Percentiles rank a stretch among this genome's conserved stretches.
Conservation (phyloP, 805 yeast genomes). For the Cyberlindnera bimundalis region DNA sequence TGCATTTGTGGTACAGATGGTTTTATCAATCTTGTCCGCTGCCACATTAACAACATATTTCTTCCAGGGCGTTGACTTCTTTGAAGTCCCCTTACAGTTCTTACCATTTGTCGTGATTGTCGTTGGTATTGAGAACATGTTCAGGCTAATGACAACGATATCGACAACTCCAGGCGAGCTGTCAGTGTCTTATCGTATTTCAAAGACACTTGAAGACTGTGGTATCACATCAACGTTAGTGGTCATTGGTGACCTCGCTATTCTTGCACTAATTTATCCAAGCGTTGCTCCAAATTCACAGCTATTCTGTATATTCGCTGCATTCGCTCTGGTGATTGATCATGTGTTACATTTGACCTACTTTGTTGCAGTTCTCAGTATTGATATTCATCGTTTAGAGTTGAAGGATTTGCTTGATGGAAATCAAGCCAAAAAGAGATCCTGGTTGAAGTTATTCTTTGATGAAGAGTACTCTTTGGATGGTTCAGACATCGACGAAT, state of each 20-base stretch:
- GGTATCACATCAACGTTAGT: constrained; percentile 38
- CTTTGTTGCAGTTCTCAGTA: constrained; percentile 59
- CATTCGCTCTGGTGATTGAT: constrained; percentile 51
- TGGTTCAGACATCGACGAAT: constrained; percentile 1
- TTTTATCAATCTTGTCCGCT: constrained; percentile 39
- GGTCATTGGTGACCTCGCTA: constrained; percentile 28
- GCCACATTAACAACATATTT: constrained; percentile 39
- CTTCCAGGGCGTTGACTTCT: constrained; percentile 32
- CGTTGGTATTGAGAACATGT: constrained; percentile 45
- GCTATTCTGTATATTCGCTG: constrained; percentile 43
- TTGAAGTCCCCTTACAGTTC: constrained; percentile 38
- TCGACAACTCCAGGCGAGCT: constrained; percentile 41
- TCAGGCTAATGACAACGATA: constrained; percentile 40
- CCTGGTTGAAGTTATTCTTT: constrained; percentile 9
- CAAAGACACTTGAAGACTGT: constrained; percentile 34
- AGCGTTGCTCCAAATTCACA: constrained; percentile 33
- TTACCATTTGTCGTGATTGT: constrained; percentile 40
- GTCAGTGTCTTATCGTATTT: constrained; percentile 36
- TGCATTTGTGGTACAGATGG: constrained; percentile 41
- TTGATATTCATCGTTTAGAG: constrained; percentile 65
- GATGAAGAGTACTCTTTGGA: constrained; percentile 7
- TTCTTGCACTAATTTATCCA: constrained; percentile 29
- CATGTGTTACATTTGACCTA: constrained; percentile 61
- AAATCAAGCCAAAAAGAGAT: constrained; percentile 1
- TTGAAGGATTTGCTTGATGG: constrained; percentile 46